Evolutionary conservation across 2,329 filamentous ascomycete species (phyloP), one percentile per base, ranked within the genome.

Genomic region (Penicillium polonicum): DNA sequence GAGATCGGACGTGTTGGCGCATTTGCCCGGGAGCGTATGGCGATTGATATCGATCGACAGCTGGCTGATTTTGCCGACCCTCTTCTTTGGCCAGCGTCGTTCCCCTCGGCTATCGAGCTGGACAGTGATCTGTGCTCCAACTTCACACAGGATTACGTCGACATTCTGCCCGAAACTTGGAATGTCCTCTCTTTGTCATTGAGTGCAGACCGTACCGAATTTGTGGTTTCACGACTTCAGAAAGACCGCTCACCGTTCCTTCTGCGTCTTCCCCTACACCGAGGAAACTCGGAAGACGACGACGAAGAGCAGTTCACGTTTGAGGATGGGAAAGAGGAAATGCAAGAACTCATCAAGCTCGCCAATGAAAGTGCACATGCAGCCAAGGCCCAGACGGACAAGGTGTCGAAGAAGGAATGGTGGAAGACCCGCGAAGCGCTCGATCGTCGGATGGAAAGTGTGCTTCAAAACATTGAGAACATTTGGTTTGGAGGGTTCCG

Each of bases 401-500:
- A 89, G 71, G 88, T 87, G 36, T 87, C 89, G 29, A 92, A 91
- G 72, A 85, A 85, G 39, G 87, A 87, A 46, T 99, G 94, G 94
- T 99, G 94, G 92, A 84, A 84, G 5, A 89, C 92, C 70, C 85
- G 95, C 15, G 88, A 94, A 73, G 83, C 83, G 3, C 80, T 99
- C 17, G 94, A 99, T 70, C 77, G 78, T 33, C 86, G 91, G 10
- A 81, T 99, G 25, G 87, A 85, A 60, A 87, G 90, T 50, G 82
- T 99, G 10, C 80, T 99, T 1, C 81, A 87, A 53, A 95, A 91
- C 59, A 89, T 99, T 39, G 93, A 99, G 74, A 88, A 90, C 60
- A 87, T 94, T 23, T 99, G 94, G 94, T 84, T 99, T 5, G 92
- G 93, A 48, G 94, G 94, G 0, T 99, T 99, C 81, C 88, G 87